phyloP scores from a whole-genome alignment of 2,329 filamentous ascomycete genomes.

The Hypoxylon sp. region DNA sequence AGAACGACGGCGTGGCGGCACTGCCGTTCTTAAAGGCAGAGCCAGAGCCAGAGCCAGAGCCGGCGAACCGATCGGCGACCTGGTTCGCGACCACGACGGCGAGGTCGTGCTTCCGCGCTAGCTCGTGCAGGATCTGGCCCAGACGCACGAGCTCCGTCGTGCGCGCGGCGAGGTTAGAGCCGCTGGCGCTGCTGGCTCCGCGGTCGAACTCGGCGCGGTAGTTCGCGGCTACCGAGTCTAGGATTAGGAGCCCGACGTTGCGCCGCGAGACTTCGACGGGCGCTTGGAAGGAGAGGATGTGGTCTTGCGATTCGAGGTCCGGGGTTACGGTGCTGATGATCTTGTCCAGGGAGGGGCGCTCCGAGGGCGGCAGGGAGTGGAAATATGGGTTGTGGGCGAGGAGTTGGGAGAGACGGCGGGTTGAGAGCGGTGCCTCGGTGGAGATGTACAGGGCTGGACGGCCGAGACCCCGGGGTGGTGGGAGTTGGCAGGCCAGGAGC shows the following conservation, averaged over 20 bases:
- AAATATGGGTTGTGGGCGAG: conserved; percentile 77
- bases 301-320: conserved; percentile 94
- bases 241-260: conserved; percentile 83
- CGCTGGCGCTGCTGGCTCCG: conserved; percentile 59
- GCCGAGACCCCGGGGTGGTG: conserved; percentile 77
- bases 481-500: conserved; percentile 86
- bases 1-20: conserved; percentile 30
- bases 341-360: conserved; percentile 76
- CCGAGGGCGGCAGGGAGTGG: conserved; percentile 48
- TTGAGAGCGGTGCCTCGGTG: conserved; percentile 89
- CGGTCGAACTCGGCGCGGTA: conserved; percentile 92
- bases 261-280: conserved; percentile 85
- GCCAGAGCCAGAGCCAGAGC: conserved; percentile 43
- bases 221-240: conserved; percentile 96
- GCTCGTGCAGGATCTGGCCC: conserved; percentile 79
- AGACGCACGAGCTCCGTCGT: conserved; percentile 81
- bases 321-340: conserved; percentile 87
- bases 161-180: conserved; percentile 78
- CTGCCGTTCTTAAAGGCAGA: conserved; percentile 40
- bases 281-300: conserved; percentile 93
- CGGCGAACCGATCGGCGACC: conserved; percentile 86
- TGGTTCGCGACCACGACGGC: conserved; percentile 96
- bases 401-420: conserved; percentile 84
- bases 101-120: conserved; percentile 81
- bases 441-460: conserved; percentile 92